These are phyloP conservation scores for Hypoxylon lienhwacheense DNA, from an alignment of 495 filamentous ascomycete genomes.

Conservation along the genomic window DNA sequence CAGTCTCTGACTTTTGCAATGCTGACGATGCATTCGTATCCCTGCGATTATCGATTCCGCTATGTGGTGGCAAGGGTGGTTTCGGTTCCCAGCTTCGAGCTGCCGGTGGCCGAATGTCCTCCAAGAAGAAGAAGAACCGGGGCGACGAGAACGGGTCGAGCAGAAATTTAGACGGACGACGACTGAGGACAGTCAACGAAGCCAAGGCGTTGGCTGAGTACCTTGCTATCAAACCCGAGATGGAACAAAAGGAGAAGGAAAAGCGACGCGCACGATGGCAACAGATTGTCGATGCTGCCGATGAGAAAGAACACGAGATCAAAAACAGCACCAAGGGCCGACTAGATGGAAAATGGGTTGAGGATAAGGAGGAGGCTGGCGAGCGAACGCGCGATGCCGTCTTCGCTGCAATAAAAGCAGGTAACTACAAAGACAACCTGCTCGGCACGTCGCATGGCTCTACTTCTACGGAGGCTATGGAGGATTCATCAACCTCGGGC, in stretches of 20 bases:
- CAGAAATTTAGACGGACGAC: slow-evolving; percentile 89
- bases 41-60: slow-evolving; percentile 71
- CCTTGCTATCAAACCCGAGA: slow-evolving; percentile 91
- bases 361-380: slow-evolving; percentile 82
- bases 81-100: slow-evolving; percentile 97
- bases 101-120: slow-evolving; percentile 96
- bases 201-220: slow-evolving; percentile 95
- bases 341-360: slow-evolving; percentile 89
- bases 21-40: slow-evolving; percentile 69
- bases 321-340: slow-evolving; percentile 67
- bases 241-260: slow-evolving; percentile 91
- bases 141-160: slow-evolving; percentile 85
- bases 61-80: slow-evolving; percentile 92
- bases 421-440: slow-evolving; percentile 58
- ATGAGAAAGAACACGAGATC: slow-evolving; percentile 78
- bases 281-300: slow-evolving; percentile 78
- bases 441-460: slow-evolving; percentile 49
- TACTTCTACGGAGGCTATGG: slow-evolving; percentile 47
- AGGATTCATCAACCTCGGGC: slow-evolving; percentile 43
- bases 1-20: slow-evolving; percentile 56
- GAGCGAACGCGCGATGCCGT: slow-evolving; percentile 86
- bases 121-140: slow-evolving; percentile 81
- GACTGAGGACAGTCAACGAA: slow-evolving; percentile 87
- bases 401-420: slow-evolving; percentile 69
- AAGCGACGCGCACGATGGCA: slow-evolving; percentile 78